Evolutionary conservation across 2,329 filamentous ascomycete genomes (phyloP).

Genomic region (Aspergillus fumigatus): DNA sequence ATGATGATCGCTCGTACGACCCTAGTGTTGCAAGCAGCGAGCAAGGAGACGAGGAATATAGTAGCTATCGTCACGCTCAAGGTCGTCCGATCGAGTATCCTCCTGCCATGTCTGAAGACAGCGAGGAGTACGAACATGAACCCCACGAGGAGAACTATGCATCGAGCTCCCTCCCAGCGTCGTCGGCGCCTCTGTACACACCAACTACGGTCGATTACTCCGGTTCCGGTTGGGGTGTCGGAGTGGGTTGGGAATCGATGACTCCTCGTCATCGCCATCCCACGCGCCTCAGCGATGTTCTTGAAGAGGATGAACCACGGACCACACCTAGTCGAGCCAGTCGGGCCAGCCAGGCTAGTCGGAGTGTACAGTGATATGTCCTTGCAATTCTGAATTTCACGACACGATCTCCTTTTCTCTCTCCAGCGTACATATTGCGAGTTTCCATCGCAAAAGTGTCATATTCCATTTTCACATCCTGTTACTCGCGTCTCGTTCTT

Average conservation of each 20-base stretch:
- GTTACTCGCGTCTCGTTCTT: constrained; percentile 3
- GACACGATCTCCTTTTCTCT: constrained; percentile 2
- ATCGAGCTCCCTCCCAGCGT: constrained; percentile 19
- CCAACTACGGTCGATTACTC: constrained; percentile 56
- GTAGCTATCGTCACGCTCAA: constrained; percentile 58
- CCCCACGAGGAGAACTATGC: constrained; percentile 43
- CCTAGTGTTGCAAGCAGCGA: constrained; percentile 53
- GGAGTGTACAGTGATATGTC: constrained; percentile 26
- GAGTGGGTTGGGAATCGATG: constrained; percentile 69
- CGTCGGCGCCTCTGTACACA: constrained; percentile 27
- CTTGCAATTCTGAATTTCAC: neutral
- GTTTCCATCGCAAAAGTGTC: constrained; percentile 1
- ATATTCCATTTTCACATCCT: constrained; percentile 1
- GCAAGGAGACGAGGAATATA: constrained; percentile 67
- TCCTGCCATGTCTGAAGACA: constrained; percentile 46
- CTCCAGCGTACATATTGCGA: constrained; percentile 11
- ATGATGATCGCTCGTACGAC: constrained; percentile 46
- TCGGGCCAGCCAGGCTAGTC: constrained; percentile 45
- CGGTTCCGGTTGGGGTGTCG: constrained; percentile 60
- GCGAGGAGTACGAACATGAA: constrained; percentile 53
- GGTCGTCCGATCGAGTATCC: constrained; percentile 57
- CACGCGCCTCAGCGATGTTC: constrained; percentile 80
- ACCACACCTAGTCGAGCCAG: constrained; percentile 66
- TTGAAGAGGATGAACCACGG: constrained; percentile 78
- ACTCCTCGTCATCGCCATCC: constrained; percentile 76